phyloP scores from a whole-genome alignment of 2,329 filamentous ascomycete genomes.

The Phialocephala subalpina region DNA sequence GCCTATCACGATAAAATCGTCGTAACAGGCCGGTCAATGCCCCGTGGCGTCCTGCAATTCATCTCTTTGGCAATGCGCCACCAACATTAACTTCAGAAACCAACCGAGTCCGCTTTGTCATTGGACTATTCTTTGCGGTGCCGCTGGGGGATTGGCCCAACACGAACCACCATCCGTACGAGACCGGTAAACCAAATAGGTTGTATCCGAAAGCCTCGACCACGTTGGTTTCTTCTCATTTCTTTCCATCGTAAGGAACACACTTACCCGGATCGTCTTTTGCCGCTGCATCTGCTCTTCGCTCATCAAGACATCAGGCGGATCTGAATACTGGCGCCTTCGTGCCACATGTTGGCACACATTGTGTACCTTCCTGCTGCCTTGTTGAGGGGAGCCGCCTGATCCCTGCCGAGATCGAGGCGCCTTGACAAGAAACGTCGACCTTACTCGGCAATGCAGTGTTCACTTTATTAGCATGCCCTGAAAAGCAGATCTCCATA shows the following conservation, averaged over 20 bases:
- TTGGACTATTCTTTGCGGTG: not conserved
- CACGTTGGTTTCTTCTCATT: not conserved
- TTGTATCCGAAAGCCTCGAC: not conserved
- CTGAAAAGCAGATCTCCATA: not conserved
- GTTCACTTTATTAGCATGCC: not conserved
- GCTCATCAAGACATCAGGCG: not conserved
- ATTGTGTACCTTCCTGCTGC: not conserved
- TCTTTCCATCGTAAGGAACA: not conserved
- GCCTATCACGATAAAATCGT: not conserved
- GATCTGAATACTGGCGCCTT: slow-evolving; percentile 7
- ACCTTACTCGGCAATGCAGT: not conserved
- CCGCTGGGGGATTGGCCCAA: not conserved
- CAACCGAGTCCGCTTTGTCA: not conserved
- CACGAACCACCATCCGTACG: not conserved
- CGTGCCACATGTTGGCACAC: not conserved
- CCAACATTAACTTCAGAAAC: not conserved
- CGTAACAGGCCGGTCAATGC: not conserved
- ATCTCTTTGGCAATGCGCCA: slow-evolving; percentile 6
- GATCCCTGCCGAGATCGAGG: not conserved
- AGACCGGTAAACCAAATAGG: slow-evolving; percentile 5
- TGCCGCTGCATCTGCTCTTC: not conserved
- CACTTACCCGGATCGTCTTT: not conserved
- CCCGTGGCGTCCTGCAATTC: slow-evolving; percentile 3
- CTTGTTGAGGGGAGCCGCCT: slow-evolving; percentile 1
- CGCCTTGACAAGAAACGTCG: slow-evolving; percentile 7